phyloP scores from a whole-genome alignment of 345 rosid genomes.

The Eucalyptus tenuipes region DNA sequence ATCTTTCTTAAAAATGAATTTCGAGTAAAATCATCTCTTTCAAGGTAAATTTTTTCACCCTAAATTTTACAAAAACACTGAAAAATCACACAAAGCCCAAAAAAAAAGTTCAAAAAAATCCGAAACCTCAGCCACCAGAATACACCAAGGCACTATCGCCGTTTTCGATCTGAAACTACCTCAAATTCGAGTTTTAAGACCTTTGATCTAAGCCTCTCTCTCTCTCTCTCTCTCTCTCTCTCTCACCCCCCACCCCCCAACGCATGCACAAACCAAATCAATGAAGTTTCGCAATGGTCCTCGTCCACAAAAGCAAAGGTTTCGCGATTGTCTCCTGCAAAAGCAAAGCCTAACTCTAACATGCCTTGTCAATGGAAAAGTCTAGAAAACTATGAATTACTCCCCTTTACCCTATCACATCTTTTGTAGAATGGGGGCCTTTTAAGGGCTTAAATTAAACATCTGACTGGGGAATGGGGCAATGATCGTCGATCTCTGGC shows the following conservation, averaged over 20 bases:
- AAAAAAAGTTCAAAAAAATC: fast-evolving
- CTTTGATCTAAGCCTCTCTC: background rate
- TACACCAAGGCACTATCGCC: fast-evolving
- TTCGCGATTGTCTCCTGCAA: background rate
- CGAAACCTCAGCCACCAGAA: background rate
- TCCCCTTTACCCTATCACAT: background rate
- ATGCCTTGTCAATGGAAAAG: background rate
- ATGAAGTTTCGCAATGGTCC: background rate
- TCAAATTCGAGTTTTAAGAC: background rate
- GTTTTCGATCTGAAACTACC: background rate
- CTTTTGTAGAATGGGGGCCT: fast-evolving
- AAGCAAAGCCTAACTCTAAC: background rate
- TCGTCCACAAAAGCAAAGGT: background rate
- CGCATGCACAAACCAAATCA: background rate
- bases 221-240: too few relatives aligned
- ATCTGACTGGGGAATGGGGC: background rate
- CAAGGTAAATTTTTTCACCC: background rate
- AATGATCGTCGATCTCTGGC: background rate
- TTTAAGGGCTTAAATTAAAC: fast-evolving
- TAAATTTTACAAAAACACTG: too few relatives aligned
- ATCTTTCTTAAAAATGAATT: fast-evolving
- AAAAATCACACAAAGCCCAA: background rate
- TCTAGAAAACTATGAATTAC: background rate
- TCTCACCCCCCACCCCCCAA: too few relatives aligned
- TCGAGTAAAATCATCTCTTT: background rate